A percentile compares a stretch with the other conserved stretches of the same genome.
phyloP scores from a whole-genome alignment of 176 grass and related monocot species.

The Miscanthus lutarioriparius region DNA sequence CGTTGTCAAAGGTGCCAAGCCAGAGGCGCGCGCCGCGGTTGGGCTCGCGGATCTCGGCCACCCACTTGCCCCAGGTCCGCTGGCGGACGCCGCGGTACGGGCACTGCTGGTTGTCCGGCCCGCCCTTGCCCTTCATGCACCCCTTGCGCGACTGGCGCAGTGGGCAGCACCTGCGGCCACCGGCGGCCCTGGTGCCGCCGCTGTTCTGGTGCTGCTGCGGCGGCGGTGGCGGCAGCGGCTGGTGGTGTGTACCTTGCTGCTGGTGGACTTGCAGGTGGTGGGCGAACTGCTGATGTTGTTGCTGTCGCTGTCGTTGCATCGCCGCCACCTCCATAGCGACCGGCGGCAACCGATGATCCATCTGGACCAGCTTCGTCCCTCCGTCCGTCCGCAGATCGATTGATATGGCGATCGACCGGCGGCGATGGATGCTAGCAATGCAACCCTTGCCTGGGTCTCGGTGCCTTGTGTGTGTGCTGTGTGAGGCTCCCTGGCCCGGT shows the following conservation, averaged over 20 bases:
- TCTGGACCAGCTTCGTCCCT: background rate
- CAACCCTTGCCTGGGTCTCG: background rate
- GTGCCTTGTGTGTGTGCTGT: background rate
- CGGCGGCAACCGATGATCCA: background rate
- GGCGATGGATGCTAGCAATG: background rate
- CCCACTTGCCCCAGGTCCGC: slow-evolving; percentile 95
- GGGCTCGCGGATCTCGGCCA: slow-evolving; percentile 93
- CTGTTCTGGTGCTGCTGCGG: background rate
- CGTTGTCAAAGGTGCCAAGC: slow-evolving; percentile 70
- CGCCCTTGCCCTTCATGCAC: slow-evolving; percentile 97
- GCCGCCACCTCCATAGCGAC: background rate
- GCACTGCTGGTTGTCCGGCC: slow-evolving; percentile 86
- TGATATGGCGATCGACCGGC: background rate
- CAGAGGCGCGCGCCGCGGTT: slow-evolving; percentile 81
- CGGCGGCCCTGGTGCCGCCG: background rate
- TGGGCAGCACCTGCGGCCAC: slow-evolving; percentile 61
- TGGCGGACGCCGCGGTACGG: slow-evolving; percentile 78
- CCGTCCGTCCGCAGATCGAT: background rate
- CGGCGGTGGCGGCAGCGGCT: background rate
- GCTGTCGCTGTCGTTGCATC: background rate
- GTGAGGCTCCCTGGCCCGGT: background rate
- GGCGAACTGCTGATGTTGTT: no score
- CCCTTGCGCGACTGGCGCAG: slow-evolving; percentile 50
- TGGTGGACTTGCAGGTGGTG: background rate
- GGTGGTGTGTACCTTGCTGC: background rate